A percentile compares a stretch with the other conserved stretches of the same genome.
Evolutionary conservation across 257 asterid genomes (phyloP).

Genomic region (Solanum raphanifolium): DNA sequence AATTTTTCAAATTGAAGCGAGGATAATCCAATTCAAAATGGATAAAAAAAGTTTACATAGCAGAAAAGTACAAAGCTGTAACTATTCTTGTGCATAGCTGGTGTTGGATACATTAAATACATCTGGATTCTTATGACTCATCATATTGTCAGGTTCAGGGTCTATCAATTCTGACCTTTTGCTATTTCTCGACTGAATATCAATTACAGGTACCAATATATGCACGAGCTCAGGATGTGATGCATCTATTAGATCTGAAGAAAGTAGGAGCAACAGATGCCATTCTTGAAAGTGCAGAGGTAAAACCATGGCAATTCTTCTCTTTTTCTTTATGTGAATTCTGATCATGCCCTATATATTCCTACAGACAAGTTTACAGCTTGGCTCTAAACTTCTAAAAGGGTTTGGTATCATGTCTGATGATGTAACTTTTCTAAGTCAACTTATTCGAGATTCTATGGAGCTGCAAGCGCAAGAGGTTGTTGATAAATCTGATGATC

Average conservation of each 20-base stretch:
- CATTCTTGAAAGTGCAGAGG: conserved; percentile 93
- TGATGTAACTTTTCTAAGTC: conserved; percentile 71
- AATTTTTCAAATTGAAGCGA: background rate
- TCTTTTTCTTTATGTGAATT: conserved; percentile 2
- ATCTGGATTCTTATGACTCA: background rate
- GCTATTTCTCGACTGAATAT: background rate
- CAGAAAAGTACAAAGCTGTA: background rate
- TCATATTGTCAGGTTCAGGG: background rate
- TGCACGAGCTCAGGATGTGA: conserved; percentile 89
- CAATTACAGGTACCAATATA: conserved; percentile 66
- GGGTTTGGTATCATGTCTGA: conserved; percentile 95
- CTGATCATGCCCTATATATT: conserved; percentile 5
- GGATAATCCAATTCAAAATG: background rate
- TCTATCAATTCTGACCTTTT: background rate
- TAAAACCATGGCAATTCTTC: conserved; percentile 12
- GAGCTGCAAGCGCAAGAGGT: conserved; percentile 89
- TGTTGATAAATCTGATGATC: conserved; percentile 33
- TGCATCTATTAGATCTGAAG: conserved; percentile 75
- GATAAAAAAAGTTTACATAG: background rate
- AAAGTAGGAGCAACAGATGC: conserved; percentile 97
- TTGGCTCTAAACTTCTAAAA: conserved; percentile 85
- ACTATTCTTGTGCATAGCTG: background rate
- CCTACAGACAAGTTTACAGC: conserved; percentile 89
- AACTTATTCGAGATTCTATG: conserved; percentile 78
- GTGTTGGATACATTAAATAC: background rate